Percentiles rank a stretch among this genome's conserved stretches.
Conservation (phyloP, 768 basidiomycete genomes). For the Tephrocybe sp. region DNA sequence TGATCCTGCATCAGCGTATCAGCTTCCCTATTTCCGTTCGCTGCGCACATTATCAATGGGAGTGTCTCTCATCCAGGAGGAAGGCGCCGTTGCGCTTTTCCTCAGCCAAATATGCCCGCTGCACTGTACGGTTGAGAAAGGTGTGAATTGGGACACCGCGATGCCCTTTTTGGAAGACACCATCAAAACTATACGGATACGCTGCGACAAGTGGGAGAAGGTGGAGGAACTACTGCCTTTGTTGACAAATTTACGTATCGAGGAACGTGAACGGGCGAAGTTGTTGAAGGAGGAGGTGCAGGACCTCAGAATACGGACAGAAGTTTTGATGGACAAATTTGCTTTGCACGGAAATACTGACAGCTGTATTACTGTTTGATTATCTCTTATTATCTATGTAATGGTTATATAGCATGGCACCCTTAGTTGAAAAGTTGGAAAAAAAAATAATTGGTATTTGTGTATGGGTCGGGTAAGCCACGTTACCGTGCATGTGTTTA, state of each 20-base stretch:
- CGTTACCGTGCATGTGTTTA: neutral
- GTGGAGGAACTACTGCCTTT: constrained; percentile 38
- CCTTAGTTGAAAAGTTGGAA: too few species aligned
- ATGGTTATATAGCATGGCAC: too few species aligned
- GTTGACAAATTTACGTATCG: constrained; percentile 46
- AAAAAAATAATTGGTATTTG: too few species aligned
- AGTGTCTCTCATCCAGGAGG: constrained; percentile 43
- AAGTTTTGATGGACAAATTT: constrained; percentile 37
- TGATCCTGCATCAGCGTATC: constrained; percentile 12
- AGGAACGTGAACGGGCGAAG: constrained; percentile 32
- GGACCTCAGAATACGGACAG: constrained; percentile 46
- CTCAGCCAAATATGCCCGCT: constrained; percentile 50
- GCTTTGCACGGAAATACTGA: constrained; percentile 3
- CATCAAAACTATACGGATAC: constrained; percentile 14
- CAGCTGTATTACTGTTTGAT: constrained; percentile 7
- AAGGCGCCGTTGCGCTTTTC: constrained; percentile 46
- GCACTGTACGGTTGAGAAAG: constrained; percentile 39
- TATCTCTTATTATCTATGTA: neutral
- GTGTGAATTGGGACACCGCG: constrained; percentile 46
- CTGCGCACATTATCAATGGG: constrained; percentile 45
- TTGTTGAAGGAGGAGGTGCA: constrained; percentile 44
- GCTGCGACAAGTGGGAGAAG: constrained; percentile 39
- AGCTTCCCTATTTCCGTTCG: constrained; percentile 27
- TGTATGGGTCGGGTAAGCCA: too few species aligned
- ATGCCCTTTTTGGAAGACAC: constrained; percentile 5